phyloP scores from a whole-genome alignment of 768 basidiomycete species.

The Boletus coccyginus region DNA sequence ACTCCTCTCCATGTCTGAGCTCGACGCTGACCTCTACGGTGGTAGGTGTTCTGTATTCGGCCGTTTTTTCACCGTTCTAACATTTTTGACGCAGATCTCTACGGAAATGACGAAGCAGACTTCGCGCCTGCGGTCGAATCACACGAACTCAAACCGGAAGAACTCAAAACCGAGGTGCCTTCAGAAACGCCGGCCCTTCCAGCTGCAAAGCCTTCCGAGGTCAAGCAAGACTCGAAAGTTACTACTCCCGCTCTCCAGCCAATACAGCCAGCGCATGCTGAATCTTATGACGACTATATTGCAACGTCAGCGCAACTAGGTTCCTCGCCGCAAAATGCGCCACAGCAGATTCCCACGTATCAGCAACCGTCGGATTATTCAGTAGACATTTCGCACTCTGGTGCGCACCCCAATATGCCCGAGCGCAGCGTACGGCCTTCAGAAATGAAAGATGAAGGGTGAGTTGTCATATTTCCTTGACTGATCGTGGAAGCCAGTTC shows the following conservation, averaged over 20 bases:
- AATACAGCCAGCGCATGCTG: conserved; percentile 11
- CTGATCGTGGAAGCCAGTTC: conserved; percentile 13
- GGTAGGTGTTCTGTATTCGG: conserved; percentile 43
- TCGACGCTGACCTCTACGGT: conserved; percentile 88
- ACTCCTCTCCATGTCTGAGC: conserved; percentile 59
- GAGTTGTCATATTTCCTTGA: conserved; percentile 41
- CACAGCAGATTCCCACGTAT: conserved; percentile 77
- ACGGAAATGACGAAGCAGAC: conserved; percentile 60
- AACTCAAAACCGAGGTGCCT: conserved; percentile 27
- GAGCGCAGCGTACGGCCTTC: conserved; percentile 76
- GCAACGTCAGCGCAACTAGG: conserved; percentile 16
- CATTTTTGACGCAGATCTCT: conserved; percentile 52
- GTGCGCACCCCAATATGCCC: conserved; percentile 39
- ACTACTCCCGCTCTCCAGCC: conserved; percentile 8
- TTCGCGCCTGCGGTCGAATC: conserved; percentile 48
- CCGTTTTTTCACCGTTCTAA: background rate
- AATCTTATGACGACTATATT: conserved; percentile 15
- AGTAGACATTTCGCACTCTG: conserved; percentile 33
- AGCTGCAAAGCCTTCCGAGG: conserved; percentile 18
- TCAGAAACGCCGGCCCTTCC: conserved; percentile 21
- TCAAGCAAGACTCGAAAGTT: conserved; percentile 17
- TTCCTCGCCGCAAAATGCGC: conserved; percentile 40
- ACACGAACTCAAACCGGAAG: conserved; percentile 30
- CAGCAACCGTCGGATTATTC: conserved; percentile 63
- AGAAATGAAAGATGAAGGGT: conserved; percentile 99